A percentile compares a stretch with the other conserved stretches of the same genome.
Evolutionary conservation across 371 early-diverging fungal genomes (phyloP).

Genomic region (Haplosporangium sp.): DNA sequence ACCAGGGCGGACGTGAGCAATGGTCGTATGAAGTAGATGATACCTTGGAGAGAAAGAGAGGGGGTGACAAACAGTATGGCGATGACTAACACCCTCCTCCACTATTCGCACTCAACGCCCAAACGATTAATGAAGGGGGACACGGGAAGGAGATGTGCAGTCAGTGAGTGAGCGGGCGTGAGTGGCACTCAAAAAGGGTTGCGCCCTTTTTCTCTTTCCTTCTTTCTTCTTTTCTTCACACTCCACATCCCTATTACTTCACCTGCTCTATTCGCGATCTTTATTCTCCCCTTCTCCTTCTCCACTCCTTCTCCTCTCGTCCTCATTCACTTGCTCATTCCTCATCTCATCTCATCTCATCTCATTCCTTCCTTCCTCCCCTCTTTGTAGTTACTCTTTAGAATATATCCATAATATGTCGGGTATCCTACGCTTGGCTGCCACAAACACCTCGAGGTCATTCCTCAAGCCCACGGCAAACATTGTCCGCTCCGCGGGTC

Average conservation of each 20-base stretch:
- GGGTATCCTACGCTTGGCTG: conserved; percentile 46
- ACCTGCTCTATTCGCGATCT: conserved; percentile 11
- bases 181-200: too few relatives aligned
- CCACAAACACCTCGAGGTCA: conserved; percentile 30
- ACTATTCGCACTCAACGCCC: too few relatives aligned
- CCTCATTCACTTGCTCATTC: conserved; percentile 4
- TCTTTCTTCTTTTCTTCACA: conserved; percentile 1
- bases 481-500: conserved; percentile 34
- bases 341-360: background rate
- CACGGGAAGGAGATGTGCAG: too few relatives aligned
- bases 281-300: background rate
- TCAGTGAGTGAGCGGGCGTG: too few relatives aligned
- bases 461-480: conserved; percentile 26
- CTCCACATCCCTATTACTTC: conserved; percentile 1
- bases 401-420: conserved; percentile 49
- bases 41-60: too few relatives aligned
- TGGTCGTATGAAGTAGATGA: too few relatives aligned
- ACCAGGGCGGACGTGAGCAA: background rate
- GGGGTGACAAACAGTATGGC: too few relatives aligned
- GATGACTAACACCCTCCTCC: too few relatives aligned
- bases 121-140: too few relatives aligned
- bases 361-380: conserved; percentile 1
- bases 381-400: background rate
- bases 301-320: conserved; percentile 10
- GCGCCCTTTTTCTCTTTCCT: background rate